These are phyloP conservation scores for Platanus orientalis DNA, from an alignment of 164 flowering plant genomes.

Conservation along the genomic window DNA sequence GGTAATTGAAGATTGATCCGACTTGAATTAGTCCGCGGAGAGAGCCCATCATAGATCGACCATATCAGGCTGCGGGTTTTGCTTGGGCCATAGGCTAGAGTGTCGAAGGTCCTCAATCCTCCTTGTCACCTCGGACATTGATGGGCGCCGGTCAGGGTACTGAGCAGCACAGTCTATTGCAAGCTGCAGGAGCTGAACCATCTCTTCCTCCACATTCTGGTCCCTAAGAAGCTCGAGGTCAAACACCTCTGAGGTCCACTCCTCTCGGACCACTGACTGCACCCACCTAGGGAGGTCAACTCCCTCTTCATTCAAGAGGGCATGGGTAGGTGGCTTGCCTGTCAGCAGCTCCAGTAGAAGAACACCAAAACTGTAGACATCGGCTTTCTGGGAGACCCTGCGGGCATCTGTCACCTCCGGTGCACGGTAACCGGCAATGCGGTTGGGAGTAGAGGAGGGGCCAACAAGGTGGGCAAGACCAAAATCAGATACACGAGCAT, in stretches of 20 bases:
- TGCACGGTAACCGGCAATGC: too few relatives aligned
- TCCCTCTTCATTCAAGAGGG: slow-evolving; percentile 70
- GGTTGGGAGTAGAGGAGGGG: too few relatives aligned
- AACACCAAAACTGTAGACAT: too few relatives aligned
- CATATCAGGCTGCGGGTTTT: slow-evolving; percentile 9
- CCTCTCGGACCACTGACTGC: too few relatives aligned
- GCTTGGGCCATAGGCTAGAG: slow-evolving; percentile 24
- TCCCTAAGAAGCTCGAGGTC: slow-evolving; percentile 77
- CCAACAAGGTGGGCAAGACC: too few relatives aligned
- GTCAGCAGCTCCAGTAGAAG: slow-evolving; percentile 81
- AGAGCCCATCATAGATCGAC: slow-evolving; percentile 22
- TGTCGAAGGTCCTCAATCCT: slow-evolving; percentile 60
- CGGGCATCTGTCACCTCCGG: too few relatives aligned
- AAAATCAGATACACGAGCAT: too few relatives aligned
- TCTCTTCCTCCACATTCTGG: slow-evolving; percentile 77
- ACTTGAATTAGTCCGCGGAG: slow-evolving; percentile 15
- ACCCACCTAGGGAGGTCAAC: too few relatives aligned
- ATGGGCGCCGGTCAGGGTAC: slow-evolving; percentile 77
- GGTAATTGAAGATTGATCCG: slow-evolving; percentile 6
- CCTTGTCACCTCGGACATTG: slow-evolving; percentile 53
- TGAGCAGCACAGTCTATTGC: slow-evolving; percentile 68
- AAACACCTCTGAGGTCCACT: slow-evolving; percentile 81
- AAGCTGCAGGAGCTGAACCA: slow-evolving; percentile 78
- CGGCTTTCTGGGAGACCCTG: too few relatives aligned
- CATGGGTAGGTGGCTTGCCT: slow-evolving; percentile 78